Conservation (phyloP, 345 rosid genomes). For the Barbarea vulgaris region DNA sequence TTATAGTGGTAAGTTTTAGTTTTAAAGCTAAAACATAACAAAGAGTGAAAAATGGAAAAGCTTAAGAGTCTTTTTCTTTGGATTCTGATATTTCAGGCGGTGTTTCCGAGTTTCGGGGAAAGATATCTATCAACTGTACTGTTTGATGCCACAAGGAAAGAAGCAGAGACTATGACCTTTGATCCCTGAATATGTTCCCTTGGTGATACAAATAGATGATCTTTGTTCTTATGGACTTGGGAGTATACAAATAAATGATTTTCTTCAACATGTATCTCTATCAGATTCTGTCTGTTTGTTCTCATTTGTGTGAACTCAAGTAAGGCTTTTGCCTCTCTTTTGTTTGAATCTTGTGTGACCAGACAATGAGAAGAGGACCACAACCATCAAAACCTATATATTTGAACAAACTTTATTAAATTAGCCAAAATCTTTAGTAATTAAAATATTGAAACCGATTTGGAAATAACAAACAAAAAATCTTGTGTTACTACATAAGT, state of each 20-base stretch:
- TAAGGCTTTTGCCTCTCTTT: neutral
- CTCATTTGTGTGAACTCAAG: constrained; percentile 12
- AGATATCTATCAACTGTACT: constrained; percentile 61
- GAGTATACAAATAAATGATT: neutral
- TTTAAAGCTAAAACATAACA: neutral
- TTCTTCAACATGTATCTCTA: neutral
- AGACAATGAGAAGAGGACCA: neutral
- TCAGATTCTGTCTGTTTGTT: neutral
- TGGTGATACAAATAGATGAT: neutral
- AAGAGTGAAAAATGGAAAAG: neutral
- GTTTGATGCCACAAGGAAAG: constrained; percentile 58
- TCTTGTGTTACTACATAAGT: neutral
- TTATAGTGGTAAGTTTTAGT: constrained; percentile 68
- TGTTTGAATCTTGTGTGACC: neutral
- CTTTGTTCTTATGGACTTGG: neutral
- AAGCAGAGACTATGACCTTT: constrained; percentile 55
- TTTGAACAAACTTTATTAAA: neutral
- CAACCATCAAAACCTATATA: neutral
- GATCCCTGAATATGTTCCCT: constrained; percentile 42
- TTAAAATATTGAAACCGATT: neutral
- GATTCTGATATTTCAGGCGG: constrained; percentile 44
- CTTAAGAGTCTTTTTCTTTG: neutral
- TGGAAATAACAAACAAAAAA: neutral
- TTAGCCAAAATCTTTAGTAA: neutral
- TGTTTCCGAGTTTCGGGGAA: constrained; percentile 71